Evolutionary conservation across 2,329 filamentous ascomycete genomes (phyloP).

Genomic region (Cladophialophora chaetospira): DNA sequence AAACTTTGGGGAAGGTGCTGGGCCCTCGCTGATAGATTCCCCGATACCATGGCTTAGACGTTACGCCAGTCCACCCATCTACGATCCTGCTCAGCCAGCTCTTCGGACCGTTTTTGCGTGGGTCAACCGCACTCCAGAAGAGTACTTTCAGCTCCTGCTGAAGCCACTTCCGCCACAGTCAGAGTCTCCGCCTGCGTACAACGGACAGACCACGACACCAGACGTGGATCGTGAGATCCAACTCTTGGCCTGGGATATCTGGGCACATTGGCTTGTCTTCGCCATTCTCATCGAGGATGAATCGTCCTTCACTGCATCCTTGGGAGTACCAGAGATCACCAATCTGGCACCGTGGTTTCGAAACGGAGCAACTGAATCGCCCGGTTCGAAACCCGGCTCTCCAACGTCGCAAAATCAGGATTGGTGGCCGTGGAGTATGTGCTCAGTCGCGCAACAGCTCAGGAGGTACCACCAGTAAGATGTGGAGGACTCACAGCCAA

Average conservation of each 20-base stretch:
- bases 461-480: neutral
- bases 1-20: neutral
- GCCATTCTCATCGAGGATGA: conserved; percentile 16
- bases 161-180: neutral
- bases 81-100: conserved; percentile 5
- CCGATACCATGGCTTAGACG: conserved; percentile 6
- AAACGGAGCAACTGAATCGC: neutral
- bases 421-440: conserved; percentile 10
- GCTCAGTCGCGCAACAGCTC: conserved; percentile 11
- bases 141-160: conserved; percentile 2
- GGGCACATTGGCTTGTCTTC: conserved; percentile 19
- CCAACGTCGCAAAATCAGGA: neutral
- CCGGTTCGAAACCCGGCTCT: neutral
- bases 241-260: conserved; percentile 20
- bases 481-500: neutral
- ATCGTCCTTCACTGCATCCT: conserved; percentile 5
- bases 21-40: neutral
- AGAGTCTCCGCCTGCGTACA: neutral
- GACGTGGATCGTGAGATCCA: conserved; percentile 11
- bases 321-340: conserved; percentile 15
- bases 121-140: conserved; percentile 11
- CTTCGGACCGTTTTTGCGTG: conserved; percentile 6
- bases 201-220: neutral
- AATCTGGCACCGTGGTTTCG: neutral
- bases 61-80: neutral